Percentiles rank a stretch among this genome's conserved stretches.
Conservation (phyloP, 139 green algal genomes). For the Yamagishiella unicocca region DNA sequence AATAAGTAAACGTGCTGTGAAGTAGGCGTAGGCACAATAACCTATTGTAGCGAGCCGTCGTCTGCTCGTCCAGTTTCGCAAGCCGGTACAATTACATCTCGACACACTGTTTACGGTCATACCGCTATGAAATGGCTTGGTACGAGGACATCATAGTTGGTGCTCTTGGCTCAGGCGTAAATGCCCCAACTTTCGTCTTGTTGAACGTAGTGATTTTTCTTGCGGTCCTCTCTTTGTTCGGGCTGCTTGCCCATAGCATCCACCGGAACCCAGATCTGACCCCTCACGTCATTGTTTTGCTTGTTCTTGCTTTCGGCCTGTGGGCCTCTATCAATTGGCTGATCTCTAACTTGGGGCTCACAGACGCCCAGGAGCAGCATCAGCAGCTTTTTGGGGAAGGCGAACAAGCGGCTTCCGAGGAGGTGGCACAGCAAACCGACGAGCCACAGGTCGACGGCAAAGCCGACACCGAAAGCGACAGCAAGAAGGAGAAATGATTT, state of each 20-base stretch:
- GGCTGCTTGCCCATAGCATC: constrained; percentile 41
- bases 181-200: constrained; percentile 27
- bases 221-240: not conserved
- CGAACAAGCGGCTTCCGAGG: not conserved
- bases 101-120: not conserved
- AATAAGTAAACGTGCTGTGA: too few relatives aligned
- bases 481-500: constrained; percentile 12
- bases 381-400: constrained; percentile 24
- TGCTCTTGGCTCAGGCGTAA: constrained; percentile 44
- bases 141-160: constrained; percentile 44
- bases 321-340: constrained; percentile 53
- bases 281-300: constrained; percentile 52
- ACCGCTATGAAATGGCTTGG: constrained; percentile 1
- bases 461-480: not conserved
- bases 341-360: constrained; percentile 39
- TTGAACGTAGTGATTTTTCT: constrained; percentile 41
- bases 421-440: not conserved
- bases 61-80: too few relatives aligned
- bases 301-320: constrained; percentile 43
- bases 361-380: constrained; percentile 16
- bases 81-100: not conserved
- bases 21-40: too few relatives aligned
- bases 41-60: too few relatives aligned
- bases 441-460: not conserved
- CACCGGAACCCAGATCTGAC: constrained; percentile 14